Evolutionary conservation across 352 stramenopile species (phyloP), one percentile per base, ranked within the genome.

Genomic region (Phytopythium chamaehyphon): DNA sequence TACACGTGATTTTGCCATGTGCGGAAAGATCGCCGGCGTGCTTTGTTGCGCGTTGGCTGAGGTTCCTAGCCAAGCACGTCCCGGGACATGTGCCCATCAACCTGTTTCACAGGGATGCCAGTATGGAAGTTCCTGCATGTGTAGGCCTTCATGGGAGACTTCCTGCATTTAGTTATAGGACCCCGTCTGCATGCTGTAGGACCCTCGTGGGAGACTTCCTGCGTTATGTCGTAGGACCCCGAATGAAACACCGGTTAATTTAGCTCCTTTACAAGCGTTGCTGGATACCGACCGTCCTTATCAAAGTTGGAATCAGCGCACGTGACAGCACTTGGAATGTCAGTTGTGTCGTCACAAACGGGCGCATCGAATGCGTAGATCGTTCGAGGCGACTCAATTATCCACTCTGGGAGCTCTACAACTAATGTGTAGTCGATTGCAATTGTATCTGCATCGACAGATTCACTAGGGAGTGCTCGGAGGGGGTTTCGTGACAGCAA

Each of bases 401-500:
- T 22, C 53, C 58, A 65, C 0, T 5, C 1, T 8, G 58, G 53
- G 19, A 62, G 22, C 14, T 51, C 35, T 1, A 7, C 12, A 4
- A 65, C 11, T 10, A 26, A 7, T 10, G 53, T 65, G 24, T 50
- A 47, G 37, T 65, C 58, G 18, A 65, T 24, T 10, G 33, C 46
- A 57, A 53, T 45, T 43, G 53, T n/a, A 21, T 36, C 15, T 38
- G 19, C 16, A 24, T 33, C 9, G 19, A 51, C 14, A 21, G 33
- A 19, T 51, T 37, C 35, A 9, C 47, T 23, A 1, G 54, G 37
- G 0, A 66, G 33, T 15, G 11, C 40, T 14, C 2, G 22, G 6
- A 66, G 23, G 31, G 59, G 54, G 16, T 66, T 66, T 38, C 57
- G 57, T 16, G 43, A 56, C 18, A 60, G 36, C 10, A 53, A 28